phyloP scores from a whole-genome alignment of 441 rosid species.

The Arabidopsis hybrid region DNA sequence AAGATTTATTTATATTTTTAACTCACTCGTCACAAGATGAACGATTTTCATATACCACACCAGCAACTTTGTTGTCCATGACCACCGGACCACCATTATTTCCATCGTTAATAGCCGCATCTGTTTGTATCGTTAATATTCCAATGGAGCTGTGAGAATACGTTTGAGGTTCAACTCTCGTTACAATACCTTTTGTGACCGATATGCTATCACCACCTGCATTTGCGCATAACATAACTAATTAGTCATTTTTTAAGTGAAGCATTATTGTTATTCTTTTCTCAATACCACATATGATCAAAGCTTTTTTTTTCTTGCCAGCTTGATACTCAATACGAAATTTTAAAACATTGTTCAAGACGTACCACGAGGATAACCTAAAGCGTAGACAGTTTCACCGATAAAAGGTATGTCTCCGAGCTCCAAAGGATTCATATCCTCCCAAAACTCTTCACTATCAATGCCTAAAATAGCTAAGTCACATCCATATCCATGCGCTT shows the following conservation, averaged over 20 bases:
- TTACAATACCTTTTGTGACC: slow-evolving; percentile 71
- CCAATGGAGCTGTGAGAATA: slow-evolving; percentile 59
- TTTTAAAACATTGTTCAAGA: not conserved
- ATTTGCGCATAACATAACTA: not conserved
- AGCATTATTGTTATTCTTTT: too few relatives aligned
- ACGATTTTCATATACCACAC: slow-evolving; percentile 49
- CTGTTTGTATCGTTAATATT: slow-evolving; percentile 73
- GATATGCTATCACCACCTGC: slow-evolving; percentile 71
- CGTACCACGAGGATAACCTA: slow-evolving; percentile 31
- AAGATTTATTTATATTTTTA: not conserved
- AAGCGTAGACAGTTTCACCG: slow-evolving; percentile 69
- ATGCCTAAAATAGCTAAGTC: slow-evolving; percentile 71
- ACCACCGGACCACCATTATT: slow-evolving; percentile 69
- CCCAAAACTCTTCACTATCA: slow-evolving; percentile 44
- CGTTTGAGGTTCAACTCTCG: slow-evolving; percentile 72
- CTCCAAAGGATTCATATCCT: slow-evolving; percentile 59
- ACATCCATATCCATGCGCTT: slow-evolving; percentile 70
- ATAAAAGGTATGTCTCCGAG: slow-evolving; percentile 70
- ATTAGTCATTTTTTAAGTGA: not conserved
- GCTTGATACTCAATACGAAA: not conserved
- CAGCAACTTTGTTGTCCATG: slow-evolving; percentile 63
- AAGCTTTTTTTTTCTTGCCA: not conserved
- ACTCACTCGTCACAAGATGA: not conserved
- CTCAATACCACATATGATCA: not conserved
- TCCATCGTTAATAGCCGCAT: slow-evolving; percentile 57